Percentiles rank a stretch among this genome's conserved stretches.
Evolutionary conservation across 441 rosid species (phyloP).

Genomic region (Biscutella laevigata): DNA sequence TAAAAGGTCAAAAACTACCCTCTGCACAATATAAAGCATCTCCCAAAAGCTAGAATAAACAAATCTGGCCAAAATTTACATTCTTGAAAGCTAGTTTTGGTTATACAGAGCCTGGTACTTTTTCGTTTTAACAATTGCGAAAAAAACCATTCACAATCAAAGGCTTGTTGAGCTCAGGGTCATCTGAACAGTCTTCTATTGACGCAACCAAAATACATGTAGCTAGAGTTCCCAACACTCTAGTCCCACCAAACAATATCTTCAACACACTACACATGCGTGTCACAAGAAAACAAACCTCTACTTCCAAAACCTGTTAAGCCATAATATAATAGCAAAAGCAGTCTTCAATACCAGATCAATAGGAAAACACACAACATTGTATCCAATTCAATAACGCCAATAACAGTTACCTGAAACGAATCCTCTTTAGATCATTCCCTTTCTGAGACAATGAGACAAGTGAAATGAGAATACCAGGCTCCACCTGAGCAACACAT

Average conservation of each 20-base stretch:
- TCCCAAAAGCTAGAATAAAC: not conserved
- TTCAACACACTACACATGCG: not conserved
- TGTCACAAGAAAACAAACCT: constrained; percentile 8
- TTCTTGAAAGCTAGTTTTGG: not conserved
- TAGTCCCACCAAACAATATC: constrained; percentile 1
- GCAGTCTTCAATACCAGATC: no score
- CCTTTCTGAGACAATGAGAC: constrained; percentile 69
- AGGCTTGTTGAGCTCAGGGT: not conserved
- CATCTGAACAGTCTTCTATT: constrained; percentile 4
- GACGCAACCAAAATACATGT: not conserved
- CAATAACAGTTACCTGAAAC: constrained; percentile 46
- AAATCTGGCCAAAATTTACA: not conserved
- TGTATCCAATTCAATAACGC: not conserved
- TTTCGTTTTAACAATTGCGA: not conserved
- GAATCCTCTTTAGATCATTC: constrained; percentile 76
- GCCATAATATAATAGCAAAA: not conserved
- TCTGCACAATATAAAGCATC: not conserved
- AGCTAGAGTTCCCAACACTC: constrained; percentile 10
- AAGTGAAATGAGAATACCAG: constrained; percentile 72
- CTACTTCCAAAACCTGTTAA: not conserved
- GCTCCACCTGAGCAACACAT: constrained; percentile 94
- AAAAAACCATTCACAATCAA: not conserved
- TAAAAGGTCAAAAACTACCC: not conserved
- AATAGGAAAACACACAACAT: not conserved
- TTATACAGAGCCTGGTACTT: not conserved